These are phyloP conservation scores for Mycena galericulata DNA, from an alignment of 768 basidiomycete species.

Conservation along the genomic window DNA sequence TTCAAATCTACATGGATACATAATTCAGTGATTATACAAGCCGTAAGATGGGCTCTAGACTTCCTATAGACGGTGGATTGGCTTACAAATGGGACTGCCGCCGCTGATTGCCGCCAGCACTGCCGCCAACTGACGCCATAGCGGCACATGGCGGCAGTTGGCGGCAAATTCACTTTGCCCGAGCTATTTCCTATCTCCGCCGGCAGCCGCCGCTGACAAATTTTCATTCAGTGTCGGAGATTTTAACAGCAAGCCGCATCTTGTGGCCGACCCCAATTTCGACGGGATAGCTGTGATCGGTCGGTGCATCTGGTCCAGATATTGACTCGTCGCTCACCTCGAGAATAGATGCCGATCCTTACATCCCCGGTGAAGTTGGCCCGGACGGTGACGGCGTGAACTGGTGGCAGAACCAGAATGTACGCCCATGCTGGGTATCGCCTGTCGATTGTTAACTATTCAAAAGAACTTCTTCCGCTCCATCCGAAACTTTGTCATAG, in stretches of 20 bases:
- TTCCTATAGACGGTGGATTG: too few relatives aligned
- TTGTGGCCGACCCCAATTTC: conserved; percentile 44
- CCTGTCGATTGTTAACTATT: not conserved
- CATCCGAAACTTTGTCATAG: conserved; percentile 59
- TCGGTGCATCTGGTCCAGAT: conserved; percentile 17
- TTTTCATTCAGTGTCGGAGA: conserved; percentile 9
- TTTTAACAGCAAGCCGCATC: conserved; percentile 3
- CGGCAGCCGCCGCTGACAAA: too few relatives aligned
- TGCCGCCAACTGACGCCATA: too few relatives aligned
- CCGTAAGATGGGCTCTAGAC: too few relatives aligned
- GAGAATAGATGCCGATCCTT: conserved; percentile 23
- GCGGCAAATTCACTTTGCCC: too few relatives aligned
- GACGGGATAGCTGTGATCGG: conserved; percentile 48
- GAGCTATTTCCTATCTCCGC: too few relatives aligned
- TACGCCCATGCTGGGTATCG: not conserved
- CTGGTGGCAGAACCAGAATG: conserved; percentile 30
- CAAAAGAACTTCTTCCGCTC: conserved; percentile 46
- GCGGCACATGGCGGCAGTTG: too few relatives aligned
- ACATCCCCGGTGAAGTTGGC: conserved; percentile 3
- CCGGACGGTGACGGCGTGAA: conserved; percentile 22
- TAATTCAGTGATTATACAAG: too few relatives aligned
- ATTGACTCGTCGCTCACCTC: not conserved
- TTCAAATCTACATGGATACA: too few relatives aligned
- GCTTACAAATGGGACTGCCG: too few relatives aligned
- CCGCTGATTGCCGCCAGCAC: too few relatives aligned